phyloP scores from a whole-genome alignment of 1,139 yeast species.

The Casaregolazyma suthepensis region DNA sequence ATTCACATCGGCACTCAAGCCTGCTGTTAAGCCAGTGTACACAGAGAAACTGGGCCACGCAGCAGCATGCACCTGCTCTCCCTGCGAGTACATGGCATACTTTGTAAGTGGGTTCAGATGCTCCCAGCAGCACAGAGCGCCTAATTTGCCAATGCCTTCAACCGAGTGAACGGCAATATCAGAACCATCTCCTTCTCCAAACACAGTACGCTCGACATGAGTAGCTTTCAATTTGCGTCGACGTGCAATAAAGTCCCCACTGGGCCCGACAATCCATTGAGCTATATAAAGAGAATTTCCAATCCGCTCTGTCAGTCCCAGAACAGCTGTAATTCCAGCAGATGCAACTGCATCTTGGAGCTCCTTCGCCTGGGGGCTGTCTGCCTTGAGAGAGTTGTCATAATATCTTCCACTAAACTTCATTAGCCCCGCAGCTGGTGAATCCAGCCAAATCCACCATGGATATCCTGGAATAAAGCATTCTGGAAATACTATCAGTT shows the following conservation, averaged over 20 bases:
- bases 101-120: conserved; percentile 36
- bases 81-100: conserved; percentile 37
- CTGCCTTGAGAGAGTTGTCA: background rate
- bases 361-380: background rate
- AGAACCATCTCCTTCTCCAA: conserved; percentile 42
- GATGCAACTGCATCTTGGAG: background rate
- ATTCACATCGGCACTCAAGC: conserved; percentile 4
- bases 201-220: conserved; percentile 36
- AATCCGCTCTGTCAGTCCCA: conserved; percentile 33
- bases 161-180: conserved; percentile 31
- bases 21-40: conserved; percentile 8
- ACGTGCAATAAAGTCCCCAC: conserved; percentile 34
- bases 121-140: conserved; percentile 43
- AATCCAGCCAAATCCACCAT: conserved; percentile 19
- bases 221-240: conserved; percentile 40
- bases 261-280: conserved; percentile 34
- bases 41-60: conserved; percentile 22
- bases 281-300: conserved; percentile 37
- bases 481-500: conserved; percentile 27
- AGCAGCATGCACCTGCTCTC: conserved; percentile 36
- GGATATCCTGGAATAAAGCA: conserved; percentile 27
- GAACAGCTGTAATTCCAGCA: conserved; percentile 40
- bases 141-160: conserved; percentile 33
- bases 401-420: background rate
- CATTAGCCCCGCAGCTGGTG: background rate